Conservation (phyloP, 2,329 filamentous ascomycete genomes). For the Tolypocladium inflatum region DNA sequence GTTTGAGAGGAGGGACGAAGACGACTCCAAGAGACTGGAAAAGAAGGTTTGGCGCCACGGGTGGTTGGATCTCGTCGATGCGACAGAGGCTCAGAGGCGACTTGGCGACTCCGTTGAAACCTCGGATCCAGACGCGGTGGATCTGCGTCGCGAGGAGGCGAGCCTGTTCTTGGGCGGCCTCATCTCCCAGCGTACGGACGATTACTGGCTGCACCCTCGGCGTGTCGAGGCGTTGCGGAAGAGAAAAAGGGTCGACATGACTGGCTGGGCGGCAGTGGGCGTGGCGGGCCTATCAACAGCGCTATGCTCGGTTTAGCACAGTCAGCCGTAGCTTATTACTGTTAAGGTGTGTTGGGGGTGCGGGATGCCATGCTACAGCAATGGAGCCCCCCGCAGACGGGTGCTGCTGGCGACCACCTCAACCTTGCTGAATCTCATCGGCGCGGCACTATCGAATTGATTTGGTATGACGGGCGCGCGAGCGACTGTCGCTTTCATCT, state of each 20-base stretch:
- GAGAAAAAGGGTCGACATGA: not conserved
- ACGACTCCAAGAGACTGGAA: not conserved
- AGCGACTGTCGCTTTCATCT: not conserved
- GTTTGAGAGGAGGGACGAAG: not conserved
- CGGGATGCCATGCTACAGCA: not conserved
- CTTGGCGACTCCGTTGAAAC: not conserved
- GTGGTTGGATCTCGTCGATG: not conserved
- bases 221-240: not conserved
- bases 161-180: not conserved
- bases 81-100: not conserved
- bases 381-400: not conserved
- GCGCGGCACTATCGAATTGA: not conserved
- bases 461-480: not conserved
- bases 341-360: not conserved
- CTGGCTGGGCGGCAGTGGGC: not conserved
- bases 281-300: not conserved
- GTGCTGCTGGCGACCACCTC: no score
- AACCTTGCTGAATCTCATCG: not conserved
- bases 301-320: not conserved
- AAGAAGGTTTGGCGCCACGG: not conserved
- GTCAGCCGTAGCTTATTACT: not conserved
- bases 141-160: not conserved
- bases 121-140: not conserved
- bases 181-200: not conserved
- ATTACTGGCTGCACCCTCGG: not conserved